Base-by-base conservation (phyloP, 176 grass and related monocot species). In the Oryza rufipogon region DNA sequence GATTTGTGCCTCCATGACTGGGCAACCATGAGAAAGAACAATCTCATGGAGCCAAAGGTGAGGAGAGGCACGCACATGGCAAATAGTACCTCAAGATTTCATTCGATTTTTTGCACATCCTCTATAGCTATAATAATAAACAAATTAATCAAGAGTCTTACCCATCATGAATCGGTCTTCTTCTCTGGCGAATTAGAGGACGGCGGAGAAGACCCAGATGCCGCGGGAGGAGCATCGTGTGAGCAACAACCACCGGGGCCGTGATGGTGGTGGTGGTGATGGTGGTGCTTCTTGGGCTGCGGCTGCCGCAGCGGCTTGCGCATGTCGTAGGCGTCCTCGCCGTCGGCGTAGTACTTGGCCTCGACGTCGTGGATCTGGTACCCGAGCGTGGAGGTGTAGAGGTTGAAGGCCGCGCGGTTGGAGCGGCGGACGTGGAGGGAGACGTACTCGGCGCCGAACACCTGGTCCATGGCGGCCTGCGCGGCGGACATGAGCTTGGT, bases 401-500 rank as follows among this genome's bases (percentile, higher is more conserved):
- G 93, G 85, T 92, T 92, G 80, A 95, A 90, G 28, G 93, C 93
- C 5, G 96, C 96, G 12, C 96, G 92, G 75, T 98, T 98, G 86
- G 93, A 95, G 8, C 91, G 83, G 41, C 93, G 92, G 65, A 98
- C 96, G 70, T 98, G 96, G 64, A 98, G 96, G 1, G 96, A 98
- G 6, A 98, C 96, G 86, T 98, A 98, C 68, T 94, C 92, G 60
- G 96, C 93, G 32, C 87, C 91, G 46, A 98, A 98, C 20, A 98
- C 96, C 87, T 92, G 90, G 69, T 93, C 96, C 96, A 98, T 98
- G 82, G 96, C 89, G 14, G 92, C 90, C 89, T 98, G 96, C 3
- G 96, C 93, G 1, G 96, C 87, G 38, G 96, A 92, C 96, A 98
- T 98, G 81, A 98, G 93, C 85, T 98, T 98, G 74, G 96, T 98